Evolutionary conservation across 257 asterid species (phyloP).

Genomic region (Plantago major): DNA sequence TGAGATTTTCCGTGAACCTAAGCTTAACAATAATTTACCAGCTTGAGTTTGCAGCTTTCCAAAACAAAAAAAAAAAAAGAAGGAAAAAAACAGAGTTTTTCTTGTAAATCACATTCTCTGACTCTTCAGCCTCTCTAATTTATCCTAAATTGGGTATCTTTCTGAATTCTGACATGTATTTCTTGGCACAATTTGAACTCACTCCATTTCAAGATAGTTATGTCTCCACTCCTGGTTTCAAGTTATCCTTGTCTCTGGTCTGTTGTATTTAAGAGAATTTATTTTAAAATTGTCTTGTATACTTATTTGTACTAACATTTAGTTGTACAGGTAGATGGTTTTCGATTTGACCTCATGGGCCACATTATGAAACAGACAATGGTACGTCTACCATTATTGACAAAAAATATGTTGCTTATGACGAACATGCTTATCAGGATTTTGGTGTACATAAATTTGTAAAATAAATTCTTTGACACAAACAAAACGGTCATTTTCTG

Average conservation of each 20-base stretch:
- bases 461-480: background rate
- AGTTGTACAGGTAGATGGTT: slow-evolving; percentile 85
- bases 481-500: too few relatives aligned
- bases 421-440: background rate
- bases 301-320: slow-evolving; percentile 19
- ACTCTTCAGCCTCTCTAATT: too few relatives aligned
- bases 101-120: too few relatives aligned
- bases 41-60: too few relatives aligned
- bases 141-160: too few relatives aligned
- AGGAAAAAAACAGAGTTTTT: too few relatives aligned
- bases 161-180: too few relatives aligned
- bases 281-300: slow-evolving; percentile 10
- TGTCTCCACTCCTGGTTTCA: background rate
- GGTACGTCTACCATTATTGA: slow-evolving; percentile 37
- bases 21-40: too few relatives aligned
- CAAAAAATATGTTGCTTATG: background rate
- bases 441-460: background rate
- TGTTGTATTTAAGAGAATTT: background rate
- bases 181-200: too few relatives aligned
- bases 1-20: too few relatives aligned
- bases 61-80: too few relatives aligned
- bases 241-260: too few relatives aligned
- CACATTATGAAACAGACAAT: slow-evolving; percentile 86
- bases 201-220: background rate
- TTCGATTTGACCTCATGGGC: slow-evolving; percentile 97